These are phyloP conservation scores for Penicillium crystallinum DNA, from an alignment of 495 filamentous ascomycete genomes.

Conservation along the genomic window DNA sequence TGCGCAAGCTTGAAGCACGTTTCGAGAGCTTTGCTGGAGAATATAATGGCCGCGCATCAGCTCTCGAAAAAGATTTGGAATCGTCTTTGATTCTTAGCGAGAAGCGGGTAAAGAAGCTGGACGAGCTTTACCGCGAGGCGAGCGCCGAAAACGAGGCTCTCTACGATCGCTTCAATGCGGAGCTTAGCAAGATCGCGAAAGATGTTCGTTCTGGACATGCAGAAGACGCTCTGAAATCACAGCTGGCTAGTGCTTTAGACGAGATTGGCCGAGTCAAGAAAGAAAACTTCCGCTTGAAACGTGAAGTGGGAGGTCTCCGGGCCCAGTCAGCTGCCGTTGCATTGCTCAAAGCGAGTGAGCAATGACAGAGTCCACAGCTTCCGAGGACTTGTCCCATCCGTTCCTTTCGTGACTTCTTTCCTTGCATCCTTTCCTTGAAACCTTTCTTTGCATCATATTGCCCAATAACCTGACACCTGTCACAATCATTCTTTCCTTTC, in stretches of 20 bases:
- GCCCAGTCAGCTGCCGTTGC: slow-evolving; percentile 41
- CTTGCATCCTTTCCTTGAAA: not conserved
- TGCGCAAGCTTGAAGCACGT: slow-evolving; percentile 60
- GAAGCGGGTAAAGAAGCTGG: slow-evolving; percentile 72
- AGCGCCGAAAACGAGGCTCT: slow-evolving; percentile 92
- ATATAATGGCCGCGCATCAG: slow-evolving; percentile 54
- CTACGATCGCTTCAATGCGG: slow-evolving; percentile 88
- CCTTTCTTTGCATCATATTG: not conserved
- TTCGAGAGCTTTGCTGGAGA: slow-evolving; percentile 57
- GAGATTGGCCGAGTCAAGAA: slow-evolving; percentile 68
- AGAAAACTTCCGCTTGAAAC: slow-evolving; percentile 66
- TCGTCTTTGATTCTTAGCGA: slow-evolving; percentile 65
- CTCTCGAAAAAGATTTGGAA: slow-evolving; percentile 63
- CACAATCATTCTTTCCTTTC: slow-evolving; percentile 9
- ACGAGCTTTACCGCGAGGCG: slow-evolving; percentile 82
- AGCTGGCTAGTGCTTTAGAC: slow-evolving; percentile 60
- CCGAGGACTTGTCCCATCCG: not conserved
- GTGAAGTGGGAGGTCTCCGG: slow-evolving; percentile 51
- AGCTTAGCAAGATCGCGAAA: slow-evolving; percentile 76
- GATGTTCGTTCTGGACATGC: slow-evolving; percentile 67
- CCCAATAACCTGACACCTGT: slow-evolving; percentile 1
- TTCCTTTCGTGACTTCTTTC: not conserved
- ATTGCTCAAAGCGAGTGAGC: slow-evolving; percentile 35
- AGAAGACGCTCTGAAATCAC: slow-evolving; percentile 64
- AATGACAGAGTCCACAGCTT: slow-evolving; percentile 7